phyloP scores from a whole-genome alignment of 257 asterid genomes.

The Solanum lignicaule region DNA sequence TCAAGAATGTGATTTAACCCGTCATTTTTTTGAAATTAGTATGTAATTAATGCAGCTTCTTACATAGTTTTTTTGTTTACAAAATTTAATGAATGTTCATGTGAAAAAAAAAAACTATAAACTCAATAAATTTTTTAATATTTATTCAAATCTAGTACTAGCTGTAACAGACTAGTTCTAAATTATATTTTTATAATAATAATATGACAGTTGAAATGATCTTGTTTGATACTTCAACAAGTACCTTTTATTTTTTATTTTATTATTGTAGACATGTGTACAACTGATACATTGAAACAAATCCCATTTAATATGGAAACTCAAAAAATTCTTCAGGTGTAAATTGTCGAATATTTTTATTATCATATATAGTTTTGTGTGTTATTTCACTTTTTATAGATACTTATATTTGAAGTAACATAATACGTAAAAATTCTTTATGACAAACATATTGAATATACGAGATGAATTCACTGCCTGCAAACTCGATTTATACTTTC shows the following conservation, averaged over 20 bases:
- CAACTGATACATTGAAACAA: neutral
- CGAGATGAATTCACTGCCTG: no score
- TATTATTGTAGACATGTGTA: neutral
- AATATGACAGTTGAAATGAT: neutral
- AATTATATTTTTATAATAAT: neutral
- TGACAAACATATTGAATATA: neutral
- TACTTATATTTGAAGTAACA: neutral
- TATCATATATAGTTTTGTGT: neutral
- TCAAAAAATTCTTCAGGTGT: neutral
- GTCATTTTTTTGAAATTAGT: neutral
- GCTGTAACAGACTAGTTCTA: neutral
- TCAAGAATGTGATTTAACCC: neutral
- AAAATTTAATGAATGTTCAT: neutral
- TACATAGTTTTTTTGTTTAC: neutral
- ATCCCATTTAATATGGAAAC: neutral
- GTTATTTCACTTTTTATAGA: neutral
- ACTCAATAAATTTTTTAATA: neutral
- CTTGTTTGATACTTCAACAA: neutral
- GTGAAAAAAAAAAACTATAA: neutral
- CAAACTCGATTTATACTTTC: neutral
- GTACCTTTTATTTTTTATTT: neutral
- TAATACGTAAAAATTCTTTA: neutral
- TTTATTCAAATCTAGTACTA: neutral
- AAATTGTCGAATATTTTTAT: neutral
- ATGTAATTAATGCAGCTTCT: neutral